Evolutionary conservation across 441 rosid species (phyloP), one percentile per base, ranked within the genome.

Genomic region (Arabidopsis hybrid): DNA sequence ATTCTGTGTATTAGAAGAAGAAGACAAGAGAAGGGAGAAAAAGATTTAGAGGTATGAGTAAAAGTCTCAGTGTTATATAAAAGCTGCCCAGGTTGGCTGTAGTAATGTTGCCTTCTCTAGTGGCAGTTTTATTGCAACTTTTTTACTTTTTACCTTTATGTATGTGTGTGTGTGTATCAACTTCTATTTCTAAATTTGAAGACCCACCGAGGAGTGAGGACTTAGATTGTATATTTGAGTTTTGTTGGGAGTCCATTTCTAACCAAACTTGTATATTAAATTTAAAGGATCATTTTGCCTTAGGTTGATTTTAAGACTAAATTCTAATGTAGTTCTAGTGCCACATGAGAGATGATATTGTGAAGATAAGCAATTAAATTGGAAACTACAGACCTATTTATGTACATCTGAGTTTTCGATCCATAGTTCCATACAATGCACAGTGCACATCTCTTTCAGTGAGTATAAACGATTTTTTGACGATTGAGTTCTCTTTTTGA

Each of bases 81-180:
- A 87, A 87, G 84, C 88, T 90, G 98, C 99, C 98, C 98, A 95
- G 97, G 99, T 89, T 85, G 99, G 99, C 83, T 77, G 82, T 80
- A 80, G 80, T 79, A 79, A 81, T 80, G 82, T 78, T 67, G 92
- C 97, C 98, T 93, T 90, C 98, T 87, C 99, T 91, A 61, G 99
- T 84, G 98, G 98, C 97, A 92, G 96, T 89, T 87, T 83, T 71
- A 58, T 35, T 66, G 60, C 73, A 43, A 43, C 76, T 10, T 49
- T 65, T 71, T 39, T n/a, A 51, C 58, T 38, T 55, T 74, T 14
- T 18, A 2, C 32, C 0, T 16, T 6, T 13, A 10, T 61, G 47
- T 10, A 11, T 42, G 63, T 59, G 2, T 14, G 7, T 70, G 68
- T 70, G 75, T 71, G 67, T 76, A 71, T 60, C 52, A 60, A 64